These are phyloP conservation scores for Rutstroemia sp. DNA, from an alignment of 2,329 filamentous ascomycete genomes.

Conservation along the genomic window DNA sequence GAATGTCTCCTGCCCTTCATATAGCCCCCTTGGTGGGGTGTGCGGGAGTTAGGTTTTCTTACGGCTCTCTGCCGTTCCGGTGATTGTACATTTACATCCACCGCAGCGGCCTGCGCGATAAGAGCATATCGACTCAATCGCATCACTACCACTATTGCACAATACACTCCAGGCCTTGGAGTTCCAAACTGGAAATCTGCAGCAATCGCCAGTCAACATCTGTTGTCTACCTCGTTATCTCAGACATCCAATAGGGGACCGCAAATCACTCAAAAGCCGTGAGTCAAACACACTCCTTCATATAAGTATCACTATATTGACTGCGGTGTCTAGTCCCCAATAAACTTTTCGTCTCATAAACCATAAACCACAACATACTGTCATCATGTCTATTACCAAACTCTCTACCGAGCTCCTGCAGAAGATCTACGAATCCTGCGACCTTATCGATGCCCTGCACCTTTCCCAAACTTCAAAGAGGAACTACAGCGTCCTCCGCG, in stretches of 20 bases:
- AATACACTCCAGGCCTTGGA: constrained; percentile 1
- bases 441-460: constrained; percentile 24
- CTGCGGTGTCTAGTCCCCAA: too few relatives aligned
- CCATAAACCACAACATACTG: not conserved
- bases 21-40: constrained; percentile 30
- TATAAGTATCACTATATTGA: too few relatives aligned
- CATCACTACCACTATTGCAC: constrained; percentile 9
- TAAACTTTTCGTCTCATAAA: not conserved
- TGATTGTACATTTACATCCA: constrained; percentile 22
- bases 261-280: too few relatives aligned
- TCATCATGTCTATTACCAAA: constrained; percentile 23
- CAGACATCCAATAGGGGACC: too few relatives aligned
- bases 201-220: too few relatives aligned
- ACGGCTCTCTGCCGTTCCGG: constrained; percentile 15
- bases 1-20: constrained; percentile 23
- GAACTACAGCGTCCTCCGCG: constrained; percentile 23
- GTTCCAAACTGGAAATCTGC: too few relatives aligned
- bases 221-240: too few relatives aligned
- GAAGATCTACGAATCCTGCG: constrained; percentile 25
- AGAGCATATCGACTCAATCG: constrained; percentile 16
- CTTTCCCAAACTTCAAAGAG: constrained; percentile 24
- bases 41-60: constrained; percentile 23
- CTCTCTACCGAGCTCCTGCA: constrained; percentile 29
- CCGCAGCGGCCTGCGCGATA: constrained; percentile 20
- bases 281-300: too few relatives aligned